phyloP scores from a whole-genome alignment of 768 basidiomycete genomes.

The Leccinellum rugosiceps region DNA sequence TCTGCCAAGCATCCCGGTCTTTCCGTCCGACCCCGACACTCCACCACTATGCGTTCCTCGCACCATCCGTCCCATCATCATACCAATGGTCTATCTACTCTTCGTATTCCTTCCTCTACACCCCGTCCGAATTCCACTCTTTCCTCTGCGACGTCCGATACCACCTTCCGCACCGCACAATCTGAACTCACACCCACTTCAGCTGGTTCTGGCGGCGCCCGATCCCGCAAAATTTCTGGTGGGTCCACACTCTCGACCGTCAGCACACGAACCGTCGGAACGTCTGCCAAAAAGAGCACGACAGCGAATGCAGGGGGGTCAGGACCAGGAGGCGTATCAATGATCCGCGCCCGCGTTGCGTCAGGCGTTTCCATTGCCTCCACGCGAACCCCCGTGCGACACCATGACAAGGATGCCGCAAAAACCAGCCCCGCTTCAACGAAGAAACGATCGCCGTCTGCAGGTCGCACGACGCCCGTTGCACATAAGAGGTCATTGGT shows the following conservation, averaged over 20 bases:
- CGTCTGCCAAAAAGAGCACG: slow-evolving; percentile 15
- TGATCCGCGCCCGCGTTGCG: slow-evolving; percentile 19
- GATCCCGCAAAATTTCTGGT: slow-evolving; percentile 28
- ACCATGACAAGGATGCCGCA: slow-evolving; percentile 18
- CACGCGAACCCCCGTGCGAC: slow-evolving; percentile 24
- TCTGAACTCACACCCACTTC: slow-evolving; percentile 33
- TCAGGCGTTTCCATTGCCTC: slow-evolving; percentile 28
- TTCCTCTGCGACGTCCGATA: slow-evolving; percentile 31
- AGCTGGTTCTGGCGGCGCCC: slow-evolving; percentile 19
- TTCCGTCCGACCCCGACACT: slow-evolving; percentile 19
- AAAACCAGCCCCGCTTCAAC: slow-evolving; percentile 23
- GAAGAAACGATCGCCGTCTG: slow-evolving; percentile 21
- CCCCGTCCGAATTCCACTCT: slow-evolving; percentile 28
- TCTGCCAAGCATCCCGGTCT: slow-evolving; percentile 15
- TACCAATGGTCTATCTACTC: slow-evolving; percentile 24
- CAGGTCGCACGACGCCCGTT: slow-evolving; percentile 22
- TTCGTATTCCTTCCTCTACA: slow-evolving; percentile 29
- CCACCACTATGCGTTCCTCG: slow-evolving; percentile 26
- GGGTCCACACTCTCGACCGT: slow-evolving; percentile 30
- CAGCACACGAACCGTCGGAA: slow-evolving; percentile 32
- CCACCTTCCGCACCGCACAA: slow-evolving; percentile 31
- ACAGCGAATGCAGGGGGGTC: not conserved
- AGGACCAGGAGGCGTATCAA: slow-evolving; percentile 9
- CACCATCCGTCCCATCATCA: slow-evolving; percentile 19
- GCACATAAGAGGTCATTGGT: slow-evolving; percentile 15